phyloP scores from a whole-genome alignment of 805 yeast species.

The Teunomyces kruisii region DNA sequence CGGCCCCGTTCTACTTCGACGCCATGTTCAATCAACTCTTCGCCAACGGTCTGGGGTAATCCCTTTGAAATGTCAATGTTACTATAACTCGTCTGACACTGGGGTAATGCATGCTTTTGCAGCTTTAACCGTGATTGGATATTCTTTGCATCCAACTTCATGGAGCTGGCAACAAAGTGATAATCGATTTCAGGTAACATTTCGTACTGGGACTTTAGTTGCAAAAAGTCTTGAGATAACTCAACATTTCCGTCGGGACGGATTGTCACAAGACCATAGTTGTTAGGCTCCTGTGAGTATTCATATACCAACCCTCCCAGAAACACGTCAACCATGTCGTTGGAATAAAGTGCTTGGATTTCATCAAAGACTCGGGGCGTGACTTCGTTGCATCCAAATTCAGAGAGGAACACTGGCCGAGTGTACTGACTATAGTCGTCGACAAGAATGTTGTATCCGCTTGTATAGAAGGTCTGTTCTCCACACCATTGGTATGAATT shows the following conservation, averaged over 20 bases:
- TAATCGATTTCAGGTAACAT: conserved; percentile 29
- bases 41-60: conserved; percentile 45
- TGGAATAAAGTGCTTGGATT: conserved; percentile 64
- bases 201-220: conserved; percentile 45
- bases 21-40: conserved; percentile 48
- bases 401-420: conserved; percentile 84
- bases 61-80: conserved; percentile 42
- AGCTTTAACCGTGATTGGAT: conserved; percentile 18
- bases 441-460: conserved; percentile 68
- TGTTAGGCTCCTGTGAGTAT: conserved; percentile 73
- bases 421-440: conserved; percentile 66
- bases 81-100: conserved; percentile 32
- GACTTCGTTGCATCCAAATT: conserved; percentile 86
- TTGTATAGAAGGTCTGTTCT: conserved; percentile 72
- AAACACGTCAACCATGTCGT: conserved; percentile 71
- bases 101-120: conserved; percentile 20
- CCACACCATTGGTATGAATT: conserved; percentile 90
- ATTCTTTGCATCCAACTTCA: conserved; percentile 24
- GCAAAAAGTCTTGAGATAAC: conserved; percentile 43
- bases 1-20: conserved; percentile 49
- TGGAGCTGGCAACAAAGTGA: conserved; percentile 20
- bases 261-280: conserved; percentile 69
- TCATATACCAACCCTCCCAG: conserved; percentile 87
- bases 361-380: conserved; percentile 80
- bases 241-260: conserved; percentile 42